These are phyloP conservation scores for Fistulifera pelliculosa DNA, from an alignment of 108 stramenopile genomes.

Conservation along the genomic window DNA sequence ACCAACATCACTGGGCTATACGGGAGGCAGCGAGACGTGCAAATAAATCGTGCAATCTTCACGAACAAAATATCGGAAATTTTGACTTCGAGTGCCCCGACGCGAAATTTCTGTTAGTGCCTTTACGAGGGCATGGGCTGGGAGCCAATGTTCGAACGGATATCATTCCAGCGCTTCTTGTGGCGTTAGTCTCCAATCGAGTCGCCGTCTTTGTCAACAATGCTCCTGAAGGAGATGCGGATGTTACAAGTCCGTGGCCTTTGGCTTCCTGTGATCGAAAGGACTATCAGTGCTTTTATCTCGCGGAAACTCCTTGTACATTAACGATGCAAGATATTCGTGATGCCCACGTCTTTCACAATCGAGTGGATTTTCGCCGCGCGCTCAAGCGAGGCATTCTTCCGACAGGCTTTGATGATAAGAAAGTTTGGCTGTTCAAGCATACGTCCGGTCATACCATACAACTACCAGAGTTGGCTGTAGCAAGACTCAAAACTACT, in stretches of 20 bases:
- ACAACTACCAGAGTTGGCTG: not conserved
- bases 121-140: constrained; percentile 7
- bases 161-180: constrained; percentile 7
- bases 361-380: constrained; percentile 1
- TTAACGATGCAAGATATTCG: constrained; percentile 9
- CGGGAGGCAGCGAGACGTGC: constrained; percentile 22
- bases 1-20: constrained; percentile 29
- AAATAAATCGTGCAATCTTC: not conserved
- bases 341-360: constrained; percentile 1
- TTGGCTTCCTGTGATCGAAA: constrained; percentile 13
- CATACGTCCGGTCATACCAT: not conserved
- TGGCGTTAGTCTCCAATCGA: constrained; percentile 10
- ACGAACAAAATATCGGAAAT: constrained; percentile 1
- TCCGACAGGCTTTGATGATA: not conserved
- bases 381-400: not conserved
- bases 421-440: constrained; percentile 1
- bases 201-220: constrained; percentile 12
- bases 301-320: constrained; percentile 14
- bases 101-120: constrained; percentile 16
- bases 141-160: constrained; percentile 13
- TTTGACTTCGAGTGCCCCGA: constrained; percentile 24
- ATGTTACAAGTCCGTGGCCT: constrained; percentile 8
- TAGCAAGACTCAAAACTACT: not conserved
- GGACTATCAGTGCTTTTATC: constrained; percentile 20
- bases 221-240: constrained; percentile 4